These are phyloP conservation scores for Cutaneotrichosporon cavernicola DNA, from an alignment of 1,284 basidiomycete species.

Conservation along the genomic window DNA sequence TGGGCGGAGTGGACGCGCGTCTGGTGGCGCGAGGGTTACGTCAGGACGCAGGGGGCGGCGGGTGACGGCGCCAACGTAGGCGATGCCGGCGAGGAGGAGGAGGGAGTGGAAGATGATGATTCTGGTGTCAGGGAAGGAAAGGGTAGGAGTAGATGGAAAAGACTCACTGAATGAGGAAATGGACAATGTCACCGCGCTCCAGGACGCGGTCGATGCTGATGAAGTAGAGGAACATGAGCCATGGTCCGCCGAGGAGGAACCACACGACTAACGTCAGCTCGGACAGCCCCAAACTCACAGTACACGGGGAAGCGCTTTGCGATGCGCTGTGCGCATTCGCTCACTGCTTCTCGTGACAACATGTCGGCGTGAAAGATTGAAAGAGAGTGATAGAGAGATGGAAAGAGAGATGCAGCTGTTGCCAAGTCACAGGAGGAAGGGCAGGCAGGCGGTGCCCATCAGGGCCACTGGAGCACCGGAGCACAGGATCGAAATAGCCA, in stretches of 20 bases:
- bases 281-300: background rate
- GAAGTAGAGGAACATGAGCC: conserved; percentile 35
- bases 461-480: background rate
- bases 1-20: conserved; percentile 23
- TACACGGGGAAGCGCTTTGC: conserved; percentile 12
- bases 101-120: conserved; percentile 32
- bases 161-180: conserved; percentile 38
- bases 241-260: conserved; percentile 28
- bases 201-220: conserved; percentile 34
- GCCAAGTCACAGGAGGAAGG: background rate
- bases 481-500: background rate
- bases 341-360: background rate
- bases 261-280: conserved; percentile 21
- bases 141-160: conserved; percentile 22
- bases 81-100: conserved; percentile 30
- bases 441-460: background rate
- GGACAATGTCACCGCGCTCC: conserved; percentile 25
- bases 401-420: background rate
- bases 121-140: conserved; percentile 16
- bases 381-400: background rate
- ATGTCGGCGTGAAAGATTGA: background rate
- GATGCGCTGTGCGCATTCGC: background rate
- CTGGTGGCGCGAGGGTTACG: conserved; percentile 31
- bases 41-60: conserved; percentile 35
- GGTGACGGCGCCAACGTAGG: conserved; percentile 29